Base-by-base conservation (phyloP, 768 basidiomycete genomes). In the Auriscalpium microsporum region DNA sequence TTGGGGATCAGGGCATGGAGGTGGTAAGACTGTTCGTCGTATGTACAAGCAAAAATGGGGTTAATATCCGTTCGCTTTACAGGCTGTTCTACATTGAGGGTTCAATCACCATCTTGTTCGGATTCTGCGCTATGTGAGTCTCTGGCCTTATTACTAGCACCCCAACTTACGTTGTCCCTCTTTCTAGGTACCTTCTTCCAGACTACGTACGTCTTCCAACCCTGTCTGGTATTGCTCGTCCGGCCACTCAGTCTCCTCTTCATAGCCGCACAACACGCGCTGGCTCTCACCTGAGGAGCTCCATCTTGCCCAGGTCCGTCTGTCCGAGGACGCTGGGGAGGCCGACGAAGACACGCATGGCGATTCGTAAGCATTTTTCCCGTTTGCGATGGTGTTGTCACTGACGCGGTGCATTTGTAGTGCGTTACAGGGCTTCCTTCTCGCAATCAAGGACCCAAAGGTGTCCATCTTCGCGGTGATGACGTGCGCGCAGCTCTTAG, bases 31-130 rank as follows among this genome's bases (percentile, higher is more conserved):
- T n/a, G 45, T 51, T 6, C 1, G 17, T 49, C 53, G 21, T 56
- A n/a, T n/a, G n/a, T n/a, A 35, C 10, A 45, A 23, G 11, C 53
- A 14, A 45, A 34, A 13, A 4, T 36, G 33, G 37, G 33, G 16
- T 28, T 37, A 5, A 21, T 54, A 23, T 50, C 45, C 28, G 34
- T 1, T 16, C 23, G 21, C 21, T 55, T 23, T 11, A 2, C 56
- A 82, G 84, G 86, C 60, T 87, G 38, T 88, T 88, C 65, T 84
- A 77, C 63, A 84, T 87, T 45, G 86, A 84, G 79, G 87, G 87
- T 4, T 71, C 79, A 0, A 75, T 86, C 10, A 88, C 84, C 0
- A 79, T 87, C 58, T 64, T 72, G 48, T 63, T 86, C 47, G 84
- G 84, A 1, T 67, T 85, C 23, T 56, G 75, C 14, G 70, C 76